Evolutionary conservation across 2,329 filamentous ascomycete genomes (phyloP).

Genomic region (Monosporascus sp.): DNA sequence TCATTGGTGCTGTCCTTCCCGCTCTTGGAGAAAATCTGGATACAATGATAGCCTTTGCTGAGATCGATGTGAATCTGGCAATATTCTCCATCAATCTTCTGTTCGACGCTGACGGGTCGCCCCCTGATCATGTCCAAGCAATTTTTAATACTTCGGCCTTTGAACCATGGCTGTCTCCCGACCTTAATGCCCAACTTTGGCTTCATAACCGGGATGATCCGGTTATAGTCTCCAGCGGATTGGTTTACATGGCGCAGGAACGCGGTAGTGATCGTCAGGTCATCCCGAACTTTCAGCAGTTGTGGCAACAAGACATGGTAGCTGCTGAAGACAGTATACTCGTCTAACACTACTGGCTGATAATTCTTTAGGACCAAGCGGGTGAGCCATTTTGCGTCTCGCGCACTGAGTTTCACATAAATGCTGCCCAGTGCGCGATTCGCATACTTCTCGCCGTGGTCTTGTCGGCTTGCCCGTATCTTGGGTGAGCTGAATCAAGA

Average conservation of each 20-base stretch:
- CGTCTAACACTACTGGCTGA: conserved; percentile 59
- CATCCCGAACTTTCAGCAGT: conserved; percentile 64
- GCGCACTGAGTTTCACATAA: conserved; percentile 55
- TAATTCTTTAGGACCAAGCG: conserved; percentile 74
- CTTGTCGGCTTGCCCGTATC: conserved; percentile 37
- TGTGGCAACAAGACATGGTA: conserved; percentile 67
- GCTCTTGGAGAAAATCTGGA: conserved; percentile 88
- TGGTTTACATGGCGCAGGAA: conserved; percentile 39
- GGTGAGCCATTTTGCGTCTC: conserved; percentile 83
- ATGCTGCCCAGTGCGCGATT: conserved; percentile 46
- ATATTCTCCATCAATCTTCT: conserved; percentile 85
- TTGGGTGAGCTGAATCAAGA: conserved; percentile 66
- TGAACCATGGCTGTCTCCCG: conserved; percentile 58
- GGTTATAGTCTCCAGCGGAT: conserved; percentile 14
- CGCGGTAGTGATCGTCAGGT: conserved; percentile 55
- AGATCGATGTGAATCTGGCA: conserved; percentile 82
- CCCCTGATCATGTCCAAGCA: conserved; percentile 60
- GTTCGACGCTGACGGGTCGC: conserved; percentile 65
- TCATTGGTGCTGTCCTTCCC: conserved; percentile 83
- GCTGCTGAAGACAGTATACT: conserved; percentile 45
- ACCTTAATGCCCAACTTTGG: conserved; percentile 58
- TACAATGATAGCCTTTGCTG: conserved; percentile 42
- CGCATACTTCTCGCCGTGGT: conserved; percentile 26
- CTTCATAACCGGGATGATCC: conserved; percentile 31
- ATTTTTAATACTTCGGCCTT: conserved; percentile 67